phyloP scores from a whole-genome alignment of 805 yeast genomes.

The Pichia nanzhaoensis region DNA sequence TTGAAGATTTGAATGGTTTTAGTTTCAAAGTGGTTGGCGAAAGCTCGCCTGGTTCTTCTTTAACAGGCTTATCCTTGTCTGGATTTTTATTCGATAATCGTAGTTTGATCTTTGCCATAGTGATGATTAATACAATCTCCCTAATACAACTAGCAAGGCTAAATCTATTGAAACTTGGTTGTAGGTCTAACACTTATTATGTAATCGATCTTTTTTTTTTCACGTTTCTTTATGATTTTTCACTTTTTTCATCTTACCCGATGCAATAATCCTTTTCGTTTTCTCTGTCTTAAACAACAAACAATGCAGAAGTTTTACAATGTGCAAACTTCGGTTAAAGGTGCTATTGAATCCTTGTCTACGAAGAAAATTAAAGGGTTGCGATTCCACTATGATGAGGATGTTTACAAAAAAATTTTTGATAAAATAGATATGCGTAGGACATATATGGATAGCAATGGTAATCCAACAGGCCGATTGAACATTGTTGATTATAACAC shows the following conservation, averaged over 20 bases:
- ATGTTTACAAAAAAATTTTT: constrained; percentile 31
- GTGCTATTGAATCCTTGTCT: constrained; percentile 3
- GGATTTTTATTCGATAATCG: constrained; percentile 1
- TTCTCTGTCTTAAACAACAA: too few species aligned
- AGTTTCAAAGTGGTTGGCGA: constrained; percentile 23
- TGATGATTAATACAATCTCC: neutral
- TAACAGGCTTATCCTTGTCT: constrained; percentile 1
- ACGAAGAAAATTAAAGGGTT: constrained; percentile 8
- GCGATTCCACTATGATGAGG: constrained; percentile 14
- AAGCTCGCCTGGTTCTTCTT: neutral
- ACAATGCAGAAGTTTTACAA: constrained; percentile 14
- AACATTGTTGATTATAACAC: constrained; percentile 56
- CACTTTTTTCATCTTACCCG: neutral
- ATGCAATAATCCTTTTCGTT: too few species aligned
- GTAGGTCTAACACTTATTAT: too few species aligned
- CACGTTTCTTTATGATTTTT: neutral
- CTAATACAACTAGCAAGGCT: too few species aligned
- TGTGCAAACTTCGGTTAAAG: constrained; percentile 5
- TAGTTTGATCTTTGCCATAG: constrained; percentile 8
- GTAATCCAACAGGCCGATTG: constrained; percentile 29
- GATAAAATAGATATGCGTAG: constrained; percentile 38
- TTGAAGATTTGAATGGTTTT: constrained; percentile 17
- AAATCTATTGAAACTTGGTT: neutral
- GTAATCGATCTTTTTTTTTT: neutral
- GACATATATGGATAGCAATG: constrained; percentile 23